Conservation (phyloP, 2,329 filamentous ascomycete species). For the Calonectria pseudoreteaudii region DNA sequence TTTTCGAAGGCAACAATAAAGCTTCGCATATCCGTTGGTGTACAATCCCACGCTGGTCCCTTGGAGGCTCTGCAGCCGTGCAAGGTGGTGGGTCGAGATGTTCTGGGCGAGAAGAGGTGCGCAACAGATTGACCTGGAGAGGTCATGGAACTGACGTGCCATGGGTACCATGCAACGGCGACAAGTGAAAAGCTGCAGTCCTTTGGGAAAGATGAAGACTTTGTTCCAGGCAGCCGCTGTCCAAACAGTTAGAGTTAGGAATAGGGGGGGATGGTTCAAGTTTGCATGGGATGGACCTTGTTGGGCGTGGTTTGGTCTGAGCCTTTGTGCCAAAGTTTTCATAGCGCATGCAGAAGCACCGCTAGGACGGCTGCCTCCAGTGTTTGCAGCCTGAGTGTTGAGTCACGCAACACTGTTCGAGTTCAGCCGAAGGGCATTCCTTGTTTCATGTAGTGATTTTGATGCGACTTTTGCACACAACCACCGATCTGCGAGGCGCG, state of each 20-base stretch:
- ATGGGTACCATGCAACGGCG: neutral
- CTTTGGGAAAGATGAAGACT: neutral
- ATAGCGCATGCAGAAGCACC: neutral
- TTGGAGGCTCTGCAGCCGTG: neutral
- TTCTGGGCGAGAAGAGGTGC: too few relatives aligned
- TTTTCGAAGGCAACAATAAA: neutral
- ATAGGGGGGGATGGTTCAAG: neutral
- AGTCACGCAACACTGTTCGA: neutral
- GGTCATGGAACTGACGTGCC: too few relatives aligned
- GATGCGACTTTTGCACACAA: neutral
- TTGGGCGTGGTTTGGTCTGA: neutral
- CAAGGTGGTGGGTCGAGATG: too few relatives aligned
- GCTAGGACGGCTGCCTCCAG: neutral
- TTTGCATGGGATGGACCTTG: neutral
- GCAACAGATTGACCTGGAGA: too few relatives aligned
- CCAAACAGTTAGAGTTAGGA: neutral
- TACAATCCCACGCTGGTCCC: too few relatives aligned
- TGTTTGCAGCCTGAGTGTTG: neutral
- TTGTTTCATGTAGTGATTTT: neutral
- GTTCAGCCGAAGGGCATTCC: neutral
- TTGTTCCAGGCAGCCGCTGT: neutral
- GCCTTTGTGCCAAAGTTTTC: neutral
- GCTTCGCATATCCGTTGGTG: too few relatives aligned
- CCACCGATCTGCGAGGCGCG: neutral
- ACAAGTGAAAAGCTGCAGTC: neutral